Evolutionary conservation across 1,284 basidiomycete genomes (phyloP).

Genomic region (Marasmius sp.): DNA sequence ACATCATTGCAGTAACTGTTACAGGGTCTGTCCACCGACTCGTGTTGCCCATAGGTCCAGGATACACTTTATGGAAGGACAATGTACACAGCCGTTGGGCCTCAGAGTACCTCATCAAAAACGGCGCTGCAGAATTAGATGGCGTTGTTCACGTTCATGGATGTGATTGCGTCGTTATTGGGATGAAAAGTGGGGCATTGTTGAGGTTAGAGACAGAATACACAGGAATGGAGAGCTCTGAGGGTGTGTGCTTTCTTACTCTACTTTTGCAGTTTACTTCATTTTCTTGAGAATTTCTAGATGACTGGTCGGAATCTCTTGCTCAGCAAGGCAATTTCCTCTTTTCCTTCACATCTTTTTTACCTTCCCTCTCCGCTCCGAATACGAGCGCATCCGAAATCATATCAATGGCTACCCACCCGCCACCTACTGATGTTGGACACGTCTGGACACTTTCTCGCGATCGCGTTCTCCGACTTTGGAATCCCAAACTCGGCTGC

Average conservation of each 20-base stretch:
- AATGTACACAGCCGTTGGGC: slow-evolving; percentile 56
- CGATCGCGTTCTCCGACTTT: slow-evolving; percentile 81
- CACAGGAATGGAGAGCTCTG: slow-evolving; percentile 47
- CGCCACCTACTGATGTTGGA: slow-evolving; percentile 70
- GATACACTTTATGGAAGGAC: slow-evolving; percentile 57
- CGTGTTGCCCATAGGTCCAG: slow-evolving; percentile 59
- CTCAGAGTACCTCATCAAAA: slow-evolving; percentile 67
- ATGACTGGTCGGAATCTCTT: slow-evolving; percentile 67
- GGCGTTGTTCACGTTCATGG: slow-evolving; percentile 72
- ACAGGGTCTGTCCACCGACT: slow-evolving; percentile 78
- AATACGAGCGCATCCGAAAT: slow-evolving; percentile 53
- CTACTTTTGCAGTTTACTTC: slow-evolving; percentile 5
- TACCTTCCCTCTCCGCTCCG: slow-evolving; percentile 50
- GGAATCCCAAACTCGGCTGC: slow-evolving; percentile 74
- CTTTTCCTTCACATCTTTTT: slow-evolving; percentile 63
- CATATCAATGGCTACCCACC: slow-evolving; percentile 64
- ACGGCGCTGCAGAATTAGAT: slow-evolving; percentile 40
- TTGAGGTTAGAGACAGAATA: slow-evolving; percentile 69
- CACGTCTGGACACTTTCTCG: slow-evolving; percentile 86
- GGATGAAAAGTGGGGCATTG: slow-evolving; percentile 67
- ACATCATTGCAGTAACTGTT: slow-evolving; percentile 69
- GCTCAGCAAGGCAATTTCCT: slow-evolving; percentile 64
- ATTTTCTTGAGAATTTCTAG: slow-evolving; percentile 27
- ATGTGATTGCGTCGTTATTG: slow-evolving; percentile 66
- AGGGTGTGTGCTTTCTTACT: slow-evolving; percentile 44